A percentile compares a stretch with the other conserved stretches of the same genome.
Evolutionary conservation across 768 basidiomycete genomes (phyloP).

Genomic region (Phlebiopsis flavidoalba): DNA sequence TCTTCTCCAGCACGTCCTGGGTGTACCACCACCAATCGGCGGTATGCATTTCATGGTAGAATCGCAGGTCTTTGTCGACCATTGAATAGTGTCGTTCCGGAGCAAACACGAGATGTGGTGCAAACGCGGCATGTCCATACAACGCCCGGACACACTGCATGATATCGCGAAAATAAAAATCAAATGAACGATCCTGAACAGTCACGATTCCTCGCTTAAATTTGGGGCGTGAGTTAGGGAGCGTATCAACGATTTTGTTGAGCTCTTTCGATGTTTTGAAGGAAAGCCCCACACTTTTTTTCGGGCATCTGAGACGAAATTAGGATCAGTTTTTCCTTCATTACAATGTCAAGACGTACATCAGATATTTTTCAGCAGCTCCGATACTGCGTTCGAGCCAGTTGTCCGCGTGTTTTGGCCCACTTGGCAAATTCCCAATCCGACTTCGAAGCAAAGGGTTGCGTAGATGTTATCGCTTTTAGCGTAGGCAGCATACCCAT

Average conservation of each 20-base stretch:
- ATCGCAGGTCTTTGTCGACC: slow-evolving; percentile 14
- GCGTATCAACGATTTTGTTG: not conserved
- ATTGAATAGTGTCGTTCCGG: slow-evolving; percentile 34
- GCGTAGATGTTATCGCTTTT: not conserved
- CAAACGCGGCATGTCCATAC: slow-evolving; percentile 29
- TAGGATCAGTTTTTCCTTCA: not conserved
- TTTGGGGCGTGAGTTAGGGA: not conserved
- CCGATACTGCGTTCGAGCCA: not conserved
- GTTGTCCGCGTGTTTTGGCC: not conserved
- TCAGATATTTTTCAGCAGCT: not conserved
- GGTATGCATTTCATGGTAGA: slow-evolving; percentile 15
- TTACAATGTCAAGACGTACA: not conserved
- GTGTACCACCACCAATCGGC: slow-evolving; percentile 49
- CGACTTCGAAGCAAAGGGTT: not conserved
- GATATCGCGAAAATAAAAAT: slow-evolving; percentile 30
- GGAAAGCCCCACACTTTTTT: not conserved
- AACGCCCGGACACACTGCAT: slow-evolving; percentile 30
- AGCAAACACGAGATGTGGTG: slow-evolving; percentile 20
- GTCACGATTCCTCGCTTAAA: slow-evolving; percentile 16
- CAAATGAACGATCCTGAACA: slow-evolving; percentile 25
- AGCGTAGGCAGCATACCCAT: too few species aligned
- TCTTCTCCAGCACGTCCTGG: slow-evolving; percentile 24
- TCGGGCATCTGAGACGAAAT: not conserved
- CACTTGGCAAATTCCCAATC: not conserved
- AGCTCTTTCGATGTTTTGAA: not conserved